Evolutionary conservation across 768 basidiomycete genomes (phyloP).

Genomic region (Termitomyces sp.): DNA sequence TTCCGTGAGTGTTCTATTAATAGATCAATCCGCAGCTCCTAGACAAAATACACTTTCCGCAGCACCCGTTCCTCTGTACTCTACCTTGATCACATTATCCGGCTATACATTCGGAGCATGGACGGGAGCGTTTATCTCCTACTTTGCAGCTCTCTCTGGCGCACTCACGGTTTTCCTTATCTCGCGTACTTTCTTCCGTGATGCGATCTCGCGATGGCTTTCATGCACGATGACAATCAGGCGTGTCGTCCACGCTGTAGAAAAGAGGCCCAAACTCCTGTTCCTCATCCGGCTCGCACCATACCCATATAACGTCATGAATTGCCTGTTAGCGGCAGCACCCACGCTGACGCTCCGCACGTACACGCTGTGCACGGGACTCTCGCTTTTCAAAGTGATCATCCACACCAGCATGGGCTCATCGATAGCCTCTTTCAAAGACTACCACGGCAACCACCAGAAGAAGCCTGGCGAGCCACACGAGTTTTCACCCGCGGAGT

Average conservation of each 20-base stretch:
- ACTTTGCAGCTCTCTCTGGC: constrained; percentile 80
- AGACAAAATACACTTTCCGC: constrained; percentile 8
- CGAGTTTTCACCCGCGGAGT: constrained; percentile 47
- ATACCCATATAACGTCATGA: constrained; percentile 93
- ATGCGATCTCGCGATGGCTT: constrained; percentile 69
- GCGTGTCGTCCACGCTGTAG: constrained; percentile 83
- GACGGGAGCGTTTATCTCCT: constrained; percentile 84
- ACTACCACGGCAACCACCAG: constrained; percentile 44
- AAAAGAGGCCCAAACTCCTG: constrained; percentile 81
- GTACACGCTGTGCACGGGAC: constrained; percentile 75
- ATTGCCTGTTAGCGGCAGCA: constrained; percentile 88
- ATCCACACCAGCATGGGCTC: constrained; percentile 88
- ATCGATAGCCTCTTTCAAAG: constrained; percentile 81
- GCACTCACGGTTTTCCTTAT: constrained; percentile 81
- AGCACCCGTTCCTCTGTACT: constrained; percentile 92
- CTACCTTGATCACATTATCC: constrained; percentile 87
- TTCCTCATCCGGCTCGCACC: constrained; percentile 93
- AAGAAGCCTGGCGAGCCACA: constrained; percentile 32
- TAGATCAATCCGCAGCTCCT: constrained; percentile 1
- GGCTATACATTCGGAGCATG: constrained; percentile 89
- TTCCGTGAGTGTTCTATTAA: constrained; percentile 58
- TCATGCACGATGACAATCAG: constrained; percentile 66
- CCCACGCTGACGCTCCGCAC: constrained; percentile 75
- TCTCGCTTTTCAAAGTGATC: constrained; percentile 86
- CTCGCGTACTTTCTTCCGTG: constrained; percentile 72